Conservation (phyloP, 2,329 filamentous ascomycete genomes). For the Penicillium occitanis region DNA sequence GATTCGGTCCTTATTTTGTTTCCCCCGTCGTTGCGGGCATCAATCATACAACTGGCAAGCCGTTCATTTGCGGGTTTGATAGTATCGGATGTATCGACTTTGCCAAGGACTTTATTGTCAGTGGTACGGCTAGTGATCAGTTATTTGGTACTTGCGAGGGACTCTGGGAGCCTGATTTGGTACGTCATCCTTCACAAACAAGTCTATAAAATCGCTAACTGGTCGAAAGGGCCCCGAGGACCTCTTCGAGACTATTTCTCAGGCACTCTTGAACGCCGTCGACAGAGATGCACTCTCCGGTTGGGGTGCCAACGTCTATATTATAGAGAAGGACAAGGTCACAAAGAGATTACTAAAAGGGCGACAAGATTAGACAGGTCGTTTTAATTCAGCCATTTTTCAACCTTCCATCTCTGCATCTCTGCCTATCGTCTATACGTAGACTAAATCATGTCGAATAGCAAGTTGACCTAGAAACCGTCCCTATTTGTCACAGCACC, state of each 20-base stretch:
- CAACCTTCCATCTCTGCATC: background rate
- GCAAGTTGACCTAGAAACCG: constrained; percentile 31
- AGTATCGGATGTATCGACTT: constrained; percentile 99
- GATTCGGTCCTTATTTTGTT: constrained; percentile 96
- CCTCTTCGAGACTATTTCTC: constrained; percentile 97
- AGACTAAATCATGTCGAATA: background rate
- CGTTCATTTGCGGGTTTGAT: constrained; percentile 98
- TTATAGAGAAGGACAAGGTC: constrained; percentile 99
- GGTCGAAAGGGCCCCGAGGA: constrained; percentile 73
- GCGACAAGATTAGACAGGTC: constrained; percentile 72
- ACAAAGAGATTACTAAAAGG: constrained; percentile 98
- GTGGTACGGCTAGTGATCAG: constrained; percentile 93
- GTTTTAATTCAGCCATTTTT: background rate
- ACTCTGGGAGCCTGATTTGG: constrained; percentile 95
- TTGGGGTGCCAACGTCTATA: constrained; percentile 98
- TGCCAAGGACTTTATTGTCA: constrained; percentile 98
- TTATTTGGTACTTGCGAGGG: constrained; percentile 98
- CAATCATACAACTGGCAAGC: constrained; percentile 88
- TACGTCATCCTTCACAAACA: constrained; percentile 48
- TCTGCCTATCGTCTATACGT: background rate
- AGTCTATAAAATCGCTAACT: background rate
- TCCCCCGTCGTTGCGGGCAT: constrained; percentile 91
- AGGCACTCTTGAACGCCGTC: constrained; percentile 90
- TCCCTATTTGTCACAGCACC: constrained; percentile 33
- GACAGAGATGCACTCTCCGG: constrained; percentile 95